Evolutionary conservation across 176 grass and related monocot genomes (phyloP), one percentile per base, ranked within the genome.

Genomic region (Aechmea fasciata): DNA sequence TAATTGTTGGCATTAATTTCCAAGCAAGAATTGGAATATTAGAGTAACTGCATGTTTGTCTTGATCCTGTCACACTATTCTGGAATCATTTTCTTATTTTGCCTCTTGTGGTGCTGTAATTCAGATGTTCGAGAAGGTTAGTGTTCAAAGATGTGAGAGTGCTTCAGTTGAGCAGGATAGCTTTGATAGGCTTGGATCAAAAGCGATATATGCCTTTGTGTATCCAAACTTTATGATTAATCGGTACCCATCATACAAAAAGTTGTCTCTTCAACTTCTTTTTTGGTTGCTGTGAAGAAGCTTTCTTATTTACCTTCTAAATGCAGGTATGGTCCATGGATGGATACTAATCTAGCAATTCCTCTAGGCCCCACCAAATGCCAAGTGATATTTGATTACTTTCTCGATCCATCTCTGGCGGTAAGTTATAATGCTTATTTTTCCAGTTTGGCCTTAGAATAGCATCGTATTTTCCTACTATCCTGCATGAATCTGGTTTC

Each of bases 151-250:
- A 82, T 97, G 93, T 79, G 81, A 84, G 72, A 82, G 86, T 51
- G 73, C 73, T 12, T 29, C 74, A 23, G 71, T 63, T 68, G 74
- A 82, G 47, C 17, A 77, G 64, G 73, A 83, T 73, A 69, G 65
- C 18, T 72, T 89, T 0, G 74, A 85, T 67, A 87, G 89, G 12
- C 76, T 97, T 67, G 93, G 93, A 61, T 83, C 74, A 50, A 92
- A 90, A 83, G 89, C 93, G 70, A 66, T 83, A 1, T 97, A 97
- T 87, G 89, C 93, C 41, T 97, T 97, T 75, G 71, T 97, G 72
- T 97, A 92, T 71, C 93, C 89, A 69, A 97, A 92, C 69, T 97
- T 97, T 71, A 97, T 97, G 89, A 87, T 97, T 67, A 97, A 97
- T 74, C 92, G 93, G 89, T 92, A 24, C 47, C 70, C 64, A 70